phyloP scores from a whole-genome alignment of 2,329 filamentous ascomycete genomes.

The Phialophora expanda region DNA sequence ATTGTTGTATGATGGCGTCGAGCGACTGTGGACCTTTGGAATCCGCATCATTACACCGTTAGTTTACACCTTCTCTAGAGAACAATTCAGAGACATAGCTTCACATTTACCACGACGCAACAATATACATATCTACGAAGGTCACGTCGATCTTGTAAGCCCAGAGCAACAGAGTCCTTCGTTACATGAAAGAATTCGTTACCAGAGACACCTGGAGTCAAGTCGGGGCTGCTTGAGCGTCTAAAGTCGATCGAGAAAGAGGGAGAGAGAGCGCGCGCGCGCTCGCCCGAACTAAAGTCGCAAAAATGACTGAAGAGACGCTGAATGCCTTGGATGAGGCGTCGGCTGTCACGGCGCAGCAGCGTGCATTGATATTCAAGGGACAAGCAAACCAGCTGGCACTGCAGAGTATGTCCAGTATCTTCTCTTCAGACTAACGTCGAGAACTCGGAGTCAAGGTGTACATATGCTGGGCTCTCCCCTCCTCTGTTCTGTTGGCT shows the following conservation, averaged over 20 bases:
- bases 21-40: not conserved
- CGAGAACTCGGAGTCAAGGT: too few relatives aligned
- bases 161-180: not conserved
- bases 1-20: not conserved
- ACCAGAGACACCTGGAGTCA: not conserved
- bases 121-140: not conserved
- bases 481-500: not conserved
- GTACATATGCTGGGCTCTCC: not conserved
- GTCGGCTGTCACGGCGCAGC: too few relatives aligned
- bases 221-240: not conserved
- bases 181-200: not conserved
- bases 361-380: too few relatives aligned
- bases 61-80: slow-evolving; percentile 1
- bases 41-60: not conserved
- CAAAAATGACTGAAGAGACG: too few relatives aligned
- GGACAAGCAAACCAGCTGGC: too few relatives aligned
- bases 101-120: not conserved
- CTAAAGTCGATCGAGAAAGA: not conserved
- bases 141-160: not conserved
- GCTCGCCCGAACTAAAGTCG: too few relatives aligned
- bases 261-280: not conserved
- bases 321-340: too few relatives aligned
- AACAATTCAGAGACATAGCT: slow-evolving; percentile 5
- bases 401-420: too few relatives aligned
- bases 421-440: too few relatives aligned